Evolutionary conservation across 2,329 filamentous ascomycete genomes (phyloP), one percentile per base, ranked within the genome.

Genomic region (Colletotrichum sp.): DNA sequence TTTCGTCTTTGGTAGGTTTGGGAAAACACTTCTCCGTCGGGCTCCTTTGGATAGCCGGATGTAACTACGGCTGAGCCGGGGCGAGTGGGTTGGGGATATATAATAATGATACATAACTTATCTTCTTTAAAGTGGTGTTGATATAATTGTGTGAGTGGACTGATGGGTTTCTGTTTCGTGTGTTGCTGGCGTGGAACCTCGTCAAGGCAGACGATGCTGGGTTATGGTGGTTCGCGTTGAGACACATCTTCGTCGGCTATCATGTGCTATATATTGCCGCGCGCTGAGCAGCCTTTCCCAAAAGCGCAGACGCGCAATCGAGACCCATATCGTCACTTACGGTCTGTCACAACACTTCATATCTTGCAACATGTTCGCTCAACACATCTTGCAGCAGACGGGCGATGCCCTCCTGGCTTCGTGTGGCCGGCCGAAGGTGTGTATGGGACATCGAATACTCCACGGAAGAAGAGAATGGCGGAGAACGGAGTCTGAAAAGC

Each of bases 91-190:
- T 62, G 12, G 57, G 28, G 4, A 62, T 34, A 62, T 15, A 62
- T 24, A 36, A 34, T 62, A 62, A 62, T 62, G 30, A 32, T 21
- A 36, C 18, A 62, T 34, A 62, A 30, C 26, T 62, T 62, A 21
- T 32, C 18, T 62, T 62, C 59, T n/a, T 32, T 1, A n/a, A 49
- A 4, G 1, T 21, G 18, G 18, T 21, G 18, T 4, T 13, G 6
- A n/a, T 12, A 1, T 21, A 3, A 6, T 12, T 21, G 10, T 4
- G 2, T 49, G 44, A 3, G 0, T n/a, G 9, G 5, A 4, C 1
- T n/a, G 18, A 18, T n/a, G 5, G 18, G 18, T 10, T 12, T n/a
- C 8, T 10, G 1, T n/a, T 1, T 10, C 0, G 8, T 44, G 39
- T 3, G 39, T 12, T 49, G 3, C 39, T n/a, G 18, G 0, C 39